Conservation (phyloP, 2,329 filamentous ascomycete genomes). For the Verticillium longisporum region DNA sequence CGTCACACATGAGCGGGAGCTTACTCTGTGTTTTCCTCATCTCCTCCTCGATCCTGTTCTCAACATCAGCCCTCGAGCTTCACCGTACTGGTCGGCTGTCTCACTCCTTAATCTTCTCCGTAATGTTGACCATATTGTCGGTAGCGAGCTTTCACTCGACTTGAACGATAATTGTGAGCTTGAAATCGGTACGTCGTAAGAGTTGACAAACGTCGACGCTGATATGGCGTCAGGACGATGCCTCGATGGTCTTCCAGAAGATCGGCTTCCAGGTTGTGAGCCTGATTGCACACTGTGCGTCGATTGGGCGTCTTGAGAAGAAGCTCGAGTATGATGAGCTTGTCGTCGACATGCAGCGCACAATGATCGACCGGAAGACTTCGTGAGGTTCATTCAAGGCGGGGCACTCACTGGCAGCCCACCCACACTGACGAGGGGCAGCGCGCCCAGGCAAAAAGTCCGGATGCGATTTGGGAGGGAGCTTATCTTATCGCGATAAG, state of each 20-base stretch:
- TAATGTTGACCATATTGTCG: constrained; percentile 91
- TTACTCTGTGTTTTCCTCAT: constrained; percentile 98
- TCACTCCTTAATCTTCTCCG: constrained; percentile 99
- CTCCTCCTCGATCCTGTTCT: constrained; percentile 93
- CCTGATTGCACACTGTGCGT: neutral
- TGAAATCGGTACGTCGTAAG: neutral
- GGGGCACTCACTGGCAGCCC: constrained; percentile 5
- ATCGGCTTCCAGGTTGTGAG: neutral
- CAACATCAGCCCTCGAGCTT: constrained; percentile 14
- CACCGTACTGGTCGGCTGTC: constrained; percentile 17
- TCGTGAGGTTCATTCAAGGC: constrained; percentile 4
- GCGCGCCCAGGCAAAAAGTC: constrained; percentile 4
- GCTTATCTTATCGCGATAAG: constrained; percentile 7
- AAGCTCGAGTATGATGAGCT: neutral
- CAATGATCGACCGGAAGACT: neutral
- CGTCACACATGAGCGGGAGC: constrained; percentile 16
- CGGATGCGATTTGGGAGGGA: neutral
- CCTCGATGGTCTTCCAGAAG: neutral
- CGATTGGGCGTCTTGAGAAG: neutral
- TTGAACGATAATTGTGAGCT: constrained; percentile 5
- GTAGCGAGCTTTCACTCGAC: constrained; percentile 9
- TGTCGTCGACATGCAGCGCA: neutral
- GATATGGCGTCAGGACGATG: neutral
- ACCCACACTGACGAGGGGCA: constrained; percentile 12
- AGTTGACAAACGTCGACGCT: neutral